phyloP scores from a whole-genome alignment of 768 basidiomycete genomes.

The Tricholoma furcatifolium region DNA sequence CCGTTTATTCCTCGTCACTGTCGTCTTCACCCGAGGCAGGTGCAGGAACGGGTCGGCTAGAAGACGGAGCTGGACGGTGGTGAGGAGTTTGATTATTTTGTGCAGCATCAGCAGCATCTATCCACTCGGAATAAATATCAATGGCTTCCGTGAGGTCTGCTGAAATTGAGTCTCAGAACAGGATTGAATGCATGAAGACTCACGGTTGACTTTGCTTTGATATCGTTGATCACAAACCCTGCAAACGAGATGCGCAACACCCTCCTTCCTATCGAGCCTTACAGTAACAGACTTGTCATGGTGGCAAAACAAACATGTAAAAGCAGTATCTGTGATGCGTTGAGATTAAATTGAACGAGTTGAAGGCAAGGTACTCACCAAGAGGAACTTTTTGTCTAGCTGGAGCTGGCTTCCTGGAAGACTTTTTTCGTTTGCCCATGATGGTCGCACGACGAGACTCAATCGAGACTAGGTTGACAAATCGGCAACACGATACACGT shows the following conservation, averaged over 20 bases:
- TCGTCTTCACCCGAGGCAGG: slow-evolving; percentile 46
- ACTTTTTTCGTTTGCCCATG: slow-evolving; percentile 93
- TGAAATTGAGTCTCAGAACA: slow-evolving; percentile 5
- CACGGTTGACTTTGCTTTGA: slow-evolving; percentile 86
- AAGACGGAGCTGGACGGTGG: slow-evolving; percentile 58
- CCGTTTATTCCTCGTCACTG: slow-evolving; percentile 47
- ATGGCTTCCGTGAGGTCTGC: slow-evolving; percentile 84
- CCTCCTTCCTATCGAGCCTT: slow-evolving; percentile 82
- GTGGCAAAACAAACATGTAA: slow-evolving; percentile 87
- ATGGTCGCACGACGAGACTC: slow-evolving; percentile 13
- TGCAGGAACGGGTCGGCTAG: slow-evolving; percentile 49
- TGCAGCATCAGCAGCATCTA: slow-evolving; percentile 84
- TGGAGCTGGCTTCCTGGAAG: slow-evolving; percentile 75
- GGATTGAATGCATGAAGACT: slow-evolving; percentile 22
- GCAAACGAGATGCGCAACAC: slow-evolving; percentile 76
- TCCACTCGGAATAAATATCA: slow-evolving; percentile 91
- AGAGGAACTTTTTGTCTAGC: slow-evolving; percentile 69
- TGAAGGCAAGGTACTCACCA: slow-evolving; percentile 44
- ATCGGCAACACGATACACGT: slow-evolving; percentile 27
- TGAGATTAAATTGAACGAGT: not conserved
- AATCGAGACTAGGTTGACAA: not conserved
- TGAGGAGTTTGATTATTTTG: slow-evolving; percentile 56
- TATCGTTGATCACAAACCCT: slow-evolving; percentile 85
- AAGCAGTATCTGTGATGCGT: slow-evolving; percentile 61
- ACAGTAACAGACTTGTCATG: slow-evolving; percentile 89